Percentiles rank a stretch among this genome's conserved stretches.
Evolutionary conservation across 2,329 filamentous ascomycete species (phyloP).

Genomic region (Pseudonectria foliicola): DNA sequence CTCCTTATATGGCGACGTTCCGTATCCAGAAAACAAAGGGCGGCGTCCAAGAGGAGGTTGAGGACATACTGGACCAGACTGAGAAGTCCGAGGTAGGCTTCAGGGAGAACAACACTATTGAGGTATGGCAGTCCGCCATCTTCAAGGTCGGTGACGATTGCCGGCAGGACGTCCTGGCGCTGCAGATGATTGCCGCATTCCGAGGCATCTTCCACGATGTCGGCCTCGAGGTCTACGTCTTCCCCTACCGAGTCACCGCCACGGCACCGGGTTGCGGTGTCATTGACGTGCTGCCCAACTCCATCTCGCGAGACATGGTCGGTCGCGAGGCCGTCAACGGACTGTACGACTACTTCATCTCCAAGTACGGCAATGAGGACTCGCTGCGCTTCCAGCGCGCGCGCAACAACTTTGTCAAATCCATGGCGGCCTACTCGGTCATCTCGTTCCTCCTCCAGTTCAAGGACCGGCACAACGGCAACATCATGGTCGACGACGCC

Average conservation of each 20-base stretch:
- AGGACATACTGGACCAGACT: conserved; percentile 44
- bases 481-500: conserved; percentile 98
- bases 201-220: conserved; percentile 93
- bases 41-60: conserved; percentile 44
- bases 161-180: conserved; percentile 87
- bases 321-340: conserved; percentile 97
- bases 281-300: conserved; percentile 96
- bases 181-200: conserved; percentile 98
- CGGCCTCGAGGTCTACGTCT: conserved; percentile 93
- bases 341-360: conserved; percentile 95
- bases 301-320: conserved; percentile 97
- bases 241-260: conserved; percentile 93
- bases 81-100: conserved; percentile 28
- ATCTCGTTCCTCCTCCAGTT: conserved; percentile 96
- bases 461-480: conserved; percentile 98
- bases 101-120: conserved; percentile 58
- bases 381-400: conserved; percentile 92
- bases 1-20: conserved; percentile 98
- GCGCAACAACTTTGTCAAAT: conserved; percentile 96
- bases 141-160: conserved; percentile 99
- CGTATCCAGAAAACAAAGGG: conserved; percentile 76
- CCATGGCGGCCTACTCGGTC: conserved; percentile 96
- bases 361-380: conserved; percentile 95
- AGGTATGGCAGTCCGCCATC: conserved; percentile 98
- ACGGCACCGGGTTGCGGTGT: conserved; percentile 96